phyloP scores from a whole-genome alignment of 108 stramenopile species.

The Epipyxis sp. region DNA sequence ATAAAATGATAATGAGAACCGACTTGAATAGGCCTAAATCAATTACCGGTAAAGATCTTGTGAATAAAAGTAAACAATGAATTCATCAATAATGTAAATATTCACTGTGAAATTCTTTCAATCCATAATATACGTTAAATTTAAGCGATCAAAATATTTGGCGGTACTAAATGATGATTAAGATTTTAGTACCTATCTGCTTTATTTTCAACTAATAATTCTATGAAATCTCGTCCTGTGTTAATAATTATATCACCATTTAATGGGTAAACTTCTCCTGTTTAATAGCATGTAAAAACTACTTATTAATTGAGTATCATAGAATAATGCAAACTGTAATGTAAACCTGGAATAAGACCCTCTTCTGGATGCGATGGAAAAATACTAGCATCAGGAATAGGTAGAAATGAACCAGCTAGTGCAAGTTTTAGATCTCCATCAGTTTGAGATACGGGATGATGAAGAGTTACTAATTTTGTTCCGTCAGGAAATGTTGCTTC shows the following conservation, averaged over 20 bases:
- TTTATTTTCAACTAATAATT: conserved; percentile 82
- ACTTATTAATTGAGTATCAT: conserved; percentile 64
- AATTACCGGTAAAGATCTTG: too few relatives aligned
- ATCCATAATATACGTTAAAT: too few relatives aligned
- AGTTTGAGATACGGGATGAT: conserved; percentile 67
- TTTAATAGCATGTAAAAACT: conserved; percentile 59
- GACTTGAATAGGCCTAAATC: conserved; percentile 93
- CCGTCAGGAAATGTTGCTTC: conserved; percentile 98
- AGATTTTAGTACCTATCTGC: too few relatives aligned
- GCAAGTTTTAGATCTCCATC: conserved; percentile 81
- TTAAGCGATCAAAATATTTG: too few relatives aligned
- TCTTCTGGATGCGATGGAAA: conserved; percentile 54
- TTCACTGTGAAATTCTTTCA: too few relatives aligned
- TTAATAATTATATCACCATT: conserved; percentile 66
- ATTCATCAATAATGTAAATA: too few relatives aligned
- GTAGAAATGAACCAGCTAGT: conserved; percentile 80
- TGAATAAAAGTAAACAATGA: too few relatives aligned
- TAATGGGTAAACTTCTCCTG: conserved; percentile 41
- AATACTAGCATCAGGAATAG: conserved; percentile 64
- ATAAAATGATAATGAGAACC: conserved; percentile 76
- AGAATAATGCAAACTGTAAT: conserved; percentile 50
- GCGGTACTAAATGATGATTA: too few relatives aligned
- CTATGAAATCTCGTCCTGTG: conserved; percentile 59
- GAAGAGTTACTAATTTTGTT: conserved; percentile 91
- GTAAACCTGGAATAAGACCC: conserved; percentile 36